Base-by-base conservation (phyloP, 2,329 filamentous ascomycete genomes). In the Apiospora arundinis region DNA sequence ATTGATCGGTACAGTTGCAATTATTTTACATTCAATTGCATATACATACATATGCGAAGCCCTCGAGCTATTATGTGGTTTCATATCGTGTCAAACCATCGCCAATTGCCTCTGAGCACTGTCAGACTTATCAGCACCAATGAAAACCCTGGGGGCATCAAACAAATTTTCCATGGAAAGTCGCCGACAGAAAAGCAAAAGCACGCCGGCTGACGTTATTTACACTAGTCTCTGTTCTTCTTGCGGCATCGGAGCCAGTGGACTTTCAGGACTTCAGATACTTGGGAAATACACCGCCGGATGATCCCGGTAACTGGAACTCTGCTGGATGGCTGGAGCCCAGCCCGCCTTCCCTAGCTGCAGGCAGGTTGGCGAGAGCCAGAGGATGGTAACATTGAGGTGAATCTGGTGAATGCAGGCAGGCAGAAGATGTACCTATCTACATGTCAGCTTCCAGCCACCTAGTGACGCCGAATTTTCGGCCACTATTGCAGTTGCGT, bases 391-490 rank as follows among this genome's bases (percentile, higher is more conserved):
- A n/a, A n/a, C n/a, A n/a, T n/a, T n/a, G n/a, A n/a, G n/a, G n/a
- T n/a, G n/a, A n/a, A n/a, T n/a, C n/a, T n/a, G n/a, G 32, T 32
- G 32, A 63, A 63, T 60, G 2, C 52, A 60, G 32, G 45, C 4
- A 46, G 44, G 14, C 4, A 18, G 25, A 56, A 60, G 52, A 4
- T 60, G 52, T 60, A 60, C 52, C 28, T 25, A 21, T 37, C 52
- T 60, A 60, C 52, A 32, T 60, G 52, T 60, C 52, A 60, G 52
- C 16, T 60, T 28, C 52, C 52, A 60, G 52, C 52, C 28, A 37
- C 25, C 52, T 60, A 63, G 56, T 40, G 56, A 63, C 56, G 56
- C 56, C 56, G 56, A 63, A 21, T 63, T 63, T 63, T 63, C 56
- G 56, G 56, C 18, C 56, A 63, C 56, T 63, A 40, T 63, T 63